Conservation (phyloP, 345 rosid species). For the Hevea brasiliensis region DNA sequence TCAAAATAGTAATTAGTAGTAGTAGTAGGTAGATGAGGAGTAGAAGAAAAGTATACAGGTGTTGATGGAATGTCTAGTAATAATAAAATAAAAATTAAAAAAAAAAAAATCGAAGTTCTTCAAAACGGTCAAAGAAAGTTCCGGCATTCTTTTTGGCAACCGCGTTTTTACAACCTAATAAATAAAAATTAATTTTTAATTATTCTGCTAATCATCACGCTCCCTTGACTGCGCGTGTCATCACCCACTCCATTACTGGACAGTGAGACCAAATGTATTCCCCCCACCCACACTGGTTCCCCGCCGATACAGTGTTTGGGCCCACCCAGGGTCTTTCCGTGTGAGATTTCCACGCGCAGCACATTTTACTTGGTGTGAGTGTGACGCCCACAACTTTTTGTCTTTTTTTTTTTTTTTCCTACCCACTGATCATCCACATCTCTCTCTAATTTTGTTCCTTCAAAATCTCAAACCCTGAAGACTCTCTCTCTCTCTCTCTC, state of each 20-base stretch:
- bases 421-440: too few relatives aligned
- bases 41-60: too few relatives aligned
- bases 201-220: slow-evolving; percentile 6
- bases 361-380: too few relatives aligned
- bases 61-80: too few relatives aligned
- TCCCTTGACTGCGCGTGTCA: slow-evolving; percentile 22
- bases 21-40: too few relatives aligned
- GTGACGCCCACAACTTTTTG: slow-evolving; percentile 11
- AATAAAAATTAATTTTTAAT: too few relatives aligned
- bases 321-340: slow-evolving; percentile 31
- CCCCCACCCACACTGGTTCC: slow-evolving; percentile 42
- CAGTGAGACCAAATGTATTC: slow-evolving; percentile 44
- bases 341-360: slow-evolving; percentile 40
- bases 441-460: slow-evolving; percentile 15
- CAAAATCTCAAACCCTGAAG: slow-evolving; percentile 15
- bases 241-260: not conserved
- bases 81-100: too few relatives aligned
- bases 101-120: too few relatives aligned
- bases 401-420: not conserved
- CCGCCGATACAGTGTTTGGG: slow-evolving; percentile 38
- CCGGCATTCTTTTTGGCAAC: slow-evolving; percentile 47
- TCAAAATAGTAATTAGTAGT: too few relatives aligned
- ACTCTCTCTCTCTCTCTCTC: not conserved
- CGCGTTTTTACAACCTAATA: slow-evolving; percentile 23
- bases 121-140: slow-evolving; percentile 32